These are phyloP conservation scores for Citrus maxima DNA, from an alignment of 345 rosid genomes.

Conservation along the genomic window DNA sequence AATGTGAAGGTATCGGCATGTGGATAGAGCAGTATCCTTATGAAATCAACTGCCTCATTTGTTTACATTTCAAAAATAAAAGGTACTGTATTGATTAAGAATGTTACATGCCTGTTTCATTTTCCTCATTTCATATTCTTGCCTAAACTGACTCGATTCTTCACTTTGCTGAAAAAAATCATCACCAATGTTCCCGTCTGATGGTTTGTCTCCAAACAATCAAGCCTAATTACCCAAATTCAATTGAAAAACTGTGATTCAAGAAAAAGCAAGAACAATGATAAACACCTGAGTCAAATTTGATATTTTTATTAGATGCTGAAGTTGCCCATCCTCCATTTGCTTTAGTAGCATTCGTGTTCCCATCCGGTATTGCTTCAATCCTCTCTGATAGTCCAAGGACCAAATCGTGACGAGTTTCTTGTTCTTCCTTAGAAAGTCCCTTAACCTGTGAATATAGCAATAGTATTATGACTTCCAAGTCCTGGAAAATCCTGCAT, in stretches of 20 bases:
- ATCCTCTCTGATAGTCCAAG: conserved; percentile 60
- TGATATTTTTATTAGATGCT: conserved; percentile 53
- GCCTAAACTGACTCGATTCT: conserved; percentile 67
- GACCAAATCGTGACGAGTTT: conserved; percentile 56
- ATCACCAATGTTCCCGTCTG: conserved; percentile 50
- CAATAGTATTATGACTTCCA: neutral
- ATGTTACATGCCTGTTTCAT: conserved; percentile 72
- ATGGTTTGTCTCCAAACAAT: conserved; percentile 7
- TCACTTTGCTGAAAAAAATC: conserved; percentile 58
- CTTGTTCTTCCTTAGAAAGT: conserved; percentile 58
- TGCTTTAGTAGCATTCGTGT: conserved; percentile 27
- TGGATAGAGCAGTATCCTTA: neutral
- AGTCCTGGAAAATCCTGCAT: conserved; percentile 8
- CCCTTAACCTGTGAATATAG: conserved; percentile 60
- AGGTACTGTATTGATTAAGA: conserved; percentile 9
- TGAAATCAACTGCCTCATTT: neutral
- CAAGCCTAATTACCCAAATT: neutral
- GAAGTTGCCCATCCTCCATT: conserved; percentile 62
- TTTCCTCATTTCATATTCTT: conserved; percentile 73
- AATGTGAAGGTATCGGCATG: neutral
- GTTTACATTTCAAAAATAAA: neutral
- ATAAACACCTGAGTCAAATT: conserved; percentile 61
- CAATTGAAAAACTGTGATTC: neutral
- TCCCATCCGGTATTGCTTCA: conserved; percentile 66
- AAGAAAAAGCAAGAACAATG: conserved; percentile 1